Percentiles rank a stretch among this genome's conserved stretches.
Conservation (phyloP, 768 basidiomycete genomes). For the Mycena maculata region DNA sequence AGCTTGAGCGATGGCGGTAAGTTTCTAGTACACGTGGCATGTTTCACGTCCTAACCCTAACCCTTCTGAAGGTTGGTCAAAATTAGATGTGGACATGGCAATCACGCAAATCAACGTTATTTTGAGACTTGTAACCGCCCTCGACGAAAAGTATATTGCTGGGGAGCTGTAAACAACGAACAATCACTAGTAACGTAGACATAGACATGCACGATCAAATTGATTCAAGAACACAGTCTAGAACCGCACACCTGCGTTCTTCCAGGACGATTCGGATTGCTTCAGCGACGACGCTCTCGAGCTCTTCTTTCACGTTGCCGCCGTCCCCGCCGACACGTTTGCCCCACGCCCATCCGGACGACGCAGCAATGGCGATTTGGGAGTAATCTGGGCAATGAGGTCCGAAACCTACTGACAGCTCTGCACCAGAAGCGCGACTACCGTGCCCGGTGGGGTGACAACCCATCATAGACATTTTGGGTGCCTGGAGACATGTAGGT, state of each 20-base stretch:
- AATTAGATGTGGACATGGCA: slow-evolving; percentile 39
- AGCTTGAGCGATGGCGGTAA: slow-evolving; percentile 43
- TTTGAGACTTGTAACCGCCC: slow-evolving; percentile 36
- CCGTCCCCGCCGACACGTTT: slow-evolving; percentile 48
- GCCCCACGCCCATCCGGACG: slow-evolving; percentile 75
- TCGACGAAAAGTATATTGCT: slow-evolving; percentile 38
- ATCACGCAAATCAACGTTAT: slow-evolving; percentile 46
- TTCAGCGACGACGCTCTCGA: slow-evolving; percentile 55
- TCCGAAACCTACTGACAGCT: slow-evolving; percentile 74
- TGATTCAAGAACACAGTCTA: slow-evolving; percentile 68
- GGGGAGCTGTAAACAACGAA: slow-evolving; percentile 20
- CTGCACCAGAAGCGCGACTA: slow-evolving; percentile 54
- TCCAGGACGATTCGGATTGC: slow-evolving; percentile 67
- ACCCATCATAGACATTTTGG: slow-evolving; percentile 71
- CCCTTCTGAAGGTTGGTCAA: too few species aligned
- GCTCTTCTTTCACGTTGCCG: slow-evolving; percentile 38
- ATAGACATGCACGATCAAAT: too few species aligned
- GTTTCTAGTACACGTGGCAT: too few species aligned
- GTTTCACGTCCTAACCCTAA: too few species aligned
- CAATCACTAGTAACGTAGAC: too few species aligned
- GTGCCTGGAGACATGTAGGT: slow-evolving; percentile 54
- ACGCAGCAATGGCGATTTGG: slow-evolving; percentile 74
- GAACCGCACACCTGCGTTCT: slow-evolving; percentile 71
- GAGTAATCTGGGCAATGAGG: slow-evolving; percentile 70
- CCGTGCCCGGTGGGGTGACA: slow-evolving; percentile 72